Evolutionary conservation across 2,329 filamentous ascomycete genomes (phyloP).

Genomic region (Arthroderma sp.): DNA sequence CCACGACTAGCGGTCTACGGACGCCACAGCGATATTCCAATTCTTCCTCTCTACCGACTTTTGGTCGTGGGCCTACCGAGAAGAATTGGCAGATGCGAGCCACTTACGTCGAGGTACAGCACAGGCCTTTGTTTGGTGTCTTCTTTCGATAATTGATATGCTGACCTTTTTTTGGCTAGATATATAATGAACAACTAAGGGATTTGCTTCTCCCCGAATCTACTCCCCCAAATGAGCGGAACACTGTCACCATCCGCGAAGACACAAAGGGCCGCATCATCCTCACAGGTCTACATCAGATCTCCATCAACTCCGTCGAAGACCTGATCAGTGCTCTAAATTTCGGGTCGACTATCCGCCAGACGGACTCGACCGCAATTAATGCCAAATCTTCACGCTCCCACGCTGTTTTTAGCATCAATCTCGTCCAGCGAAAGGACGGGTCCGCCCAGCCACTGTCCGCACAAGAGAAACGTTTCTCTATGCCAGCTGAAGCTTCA

Average conservation of each 20-base stretch:
- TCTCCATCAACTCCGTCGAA: conserved; percentile 81
- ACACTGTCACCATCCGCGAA: conserved; percentile 79
- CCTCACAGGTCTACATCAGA: conserved; percentile 75
- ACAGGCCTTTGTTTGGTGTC: no score
- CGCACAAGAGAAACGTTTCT: conserved; percentile 68
- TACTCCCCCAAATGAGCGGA: conserved; percentile 56
- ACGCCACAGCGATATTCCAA: conserved; percentile 66
- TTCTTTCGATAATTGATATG: background rate
- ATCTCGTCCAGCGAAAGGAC: conserved; percentile 69
- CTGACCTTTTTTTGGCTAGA: conserved; percentile 43
- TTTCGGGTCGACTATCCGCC: conserved; percentile 84
- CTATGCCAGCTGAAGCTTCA: conserved; percentile 72
- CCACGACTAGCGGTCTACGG: conserved; percentile 53
- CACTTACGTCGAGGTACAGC: conserved; percentile 62
- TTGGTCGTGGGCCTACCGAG: conserved; percentile 41
- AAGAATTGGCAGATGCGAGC: conserved; percentile 86
- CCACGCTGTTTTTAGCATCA: conserved; percentile 92
- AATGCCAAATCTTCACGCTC: conserved; percentile 97
- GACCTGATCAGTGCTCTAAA: conserved; percentile 81
- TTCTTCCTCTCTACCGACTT: conserved; percentile 33
- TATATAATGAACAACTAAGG: conserved; percentile 92
- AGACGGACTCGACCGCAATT: conserved; percentile 93
- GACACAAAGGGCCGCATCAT: conserved; percentile 91
- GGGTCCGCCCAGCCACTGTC: conserved; percentile 38
- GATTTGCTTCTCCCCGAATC: conserved; percentile 76